phyloP scores from a whole-genome alignment of 2,329 filamentous ascomycete species.

The Botrytis paeoniae region DNA sequence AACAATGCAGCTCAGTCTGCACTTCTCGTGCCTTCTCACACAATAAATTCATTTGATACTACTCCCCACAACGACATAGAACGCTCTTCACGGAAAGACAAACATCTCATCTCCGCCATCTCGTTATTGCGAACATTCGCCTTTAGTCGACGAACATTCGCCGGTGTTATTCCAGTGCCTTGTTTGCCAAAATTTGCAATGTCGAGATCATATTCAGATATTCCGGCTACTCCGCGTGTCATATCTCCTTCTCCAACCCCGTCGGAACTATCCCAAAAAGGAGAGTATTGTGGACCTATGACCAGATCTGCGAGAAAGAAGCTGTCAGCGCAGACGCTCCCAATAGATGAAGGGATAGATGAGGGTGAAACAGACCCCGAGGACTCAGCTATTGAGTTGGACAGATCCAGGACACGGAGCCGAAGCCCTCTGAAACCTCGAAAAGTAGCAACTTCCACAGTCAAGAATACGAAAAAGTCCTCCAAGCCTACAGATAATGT shows the following conservation, averaged over 20 bases:
- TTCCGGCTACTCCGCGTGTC: slow-evolving; percentile 80
- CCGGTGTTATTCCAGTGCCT: slow-evolving; percentile 55
- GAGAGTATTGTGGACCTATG: slow-evolving; percentile 68
- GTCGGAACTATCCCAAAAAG: slow-evolving; percentile 52
- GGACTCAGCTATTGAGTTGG: slow-evolving; percentile 30
- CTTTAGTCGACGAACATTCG: slow-evolving; percentile 47
- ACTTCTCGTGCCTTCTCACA: slow-evolving; percentile 53
- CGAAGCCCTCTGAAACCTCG: slow-evolving; percentile 42
- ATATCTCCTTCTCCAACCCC: slow-evolving; percentile 84
- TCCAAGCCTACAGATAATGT: slow-evolving; percentile 45
- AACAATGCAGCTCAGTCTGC: slow-evolving; percentile 61
- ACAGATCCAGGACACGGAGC: slow-evolving; percentile 37
- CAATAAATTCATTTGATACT: slow-evolving; percentile 43
- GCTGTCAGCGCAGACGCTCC: slow-evolving; percentile 48
- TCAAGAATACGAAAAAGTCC: slow-evolving; percentile 27
- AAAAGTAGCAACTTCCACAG: slow-evolving; percentile 52
- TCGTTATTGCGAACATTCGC: slow-evolving; percentile 50
- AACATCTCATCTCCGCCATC: slow-evolving; percentile 46
- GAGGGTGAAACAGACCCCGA: slow-evolving; percentile 39
- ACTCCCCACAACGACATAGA: slow-evolving; percentile 31
- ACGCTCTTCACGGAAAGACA: slow-evolving; percentile 50
- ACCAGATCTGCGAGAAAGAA: slow-evolving; percentile 72
- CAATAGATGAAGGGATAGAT: slow-evolving; percentile 58
- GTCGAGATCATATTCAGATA: slow-evolving; percentile 40
- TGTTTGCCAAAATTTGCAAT: slow-evolving; percentile 57